Evolutionary conservation across 192 early-diverging fungal species (phyloP), one percentile per base, ranked within the genome.

Genomic region (Linnemannia elongata): DNA sequence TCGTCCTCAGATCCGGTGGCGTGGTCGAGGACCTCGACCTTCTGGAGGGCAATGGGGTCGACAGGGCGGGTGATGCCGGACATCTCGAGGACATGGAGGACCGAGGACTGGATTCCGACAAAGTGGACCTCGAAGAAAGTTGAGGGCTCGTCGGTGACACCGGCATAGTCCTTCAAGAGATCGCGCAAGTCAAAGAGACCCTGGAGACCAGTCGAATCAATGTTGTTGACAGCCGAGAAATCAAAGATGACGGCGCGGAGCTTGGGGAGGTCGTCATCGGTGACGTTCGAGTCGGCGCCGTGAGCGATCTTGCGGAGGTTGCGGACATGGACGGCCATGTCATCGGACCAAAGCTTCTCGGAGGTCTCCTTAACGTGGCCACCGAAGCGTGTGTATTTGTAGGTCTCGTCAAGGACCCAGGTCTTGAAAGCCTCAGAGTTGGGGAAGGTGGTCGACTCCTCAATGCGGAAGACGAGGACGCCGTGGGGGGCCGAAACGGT

Each of bases 121-220:
- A 90, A 90, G 78, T 90, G 89, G 49, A 81, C 78, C 78, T 90
- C 89, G 15, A 90, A 87, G 76, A 78, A 87, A 2, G 66, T 78
- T 17, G 55, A 24, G 54, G 85, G 76, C 42, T 87, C 78, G 39
- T 87, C 89, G 33, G 72, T 74, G 0, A 80, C 80, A 60, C 77
- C 89, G 22, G 89, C 77, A 75, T 88, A 88, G 69, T 88, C 88
- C 36, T 71, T 80, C 27, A 90, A 73, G 36, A 79, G 27, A 33
- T 88, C 84, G 63, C 82, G 79, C 52, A 86, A 86, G 49, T 97
- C 96, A 12, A 95, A 83, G 7, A 98, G 91, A 45, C 91, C 91
- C 81, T 96, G 95, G 49, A 96, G 78, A 24, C 96, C 97, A 1
- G 97, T 96, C 27, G 93, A 92, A 79, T 98, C 97, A 57, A 97